These are phyloP conservation scores for Sporothrix globosa DNA, from an alignment of 2,329 filamentous ascomycete genomes.

Conservation along the genomic window DNA sequence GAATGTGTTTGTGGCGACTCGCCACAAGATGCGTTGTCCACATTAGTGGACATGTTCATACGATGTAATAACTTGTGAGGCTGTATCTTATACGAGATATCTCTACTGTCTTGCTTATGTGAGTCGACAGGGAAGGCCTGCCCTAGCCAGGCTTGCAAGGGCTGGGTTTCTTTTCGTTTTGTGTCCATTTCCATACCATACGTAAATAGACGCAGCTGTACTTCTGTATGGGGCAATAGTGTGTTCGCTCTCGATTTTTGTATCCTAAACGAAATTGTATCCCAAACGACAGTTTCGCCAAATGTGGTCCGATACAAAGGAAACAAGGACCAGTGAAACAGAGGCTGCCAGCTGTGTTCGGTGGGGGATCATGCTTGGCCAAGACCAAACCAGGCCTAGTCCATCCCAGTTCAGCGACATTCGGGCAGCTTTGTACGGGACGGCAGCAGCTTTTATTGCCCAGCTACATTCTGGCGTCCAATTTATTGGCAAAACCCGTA, in stretches of 20 bases:
- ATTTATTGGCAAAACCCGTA: neutral
- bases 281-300: neutral
- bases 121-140: neutral
- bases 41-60: too few relatives aligned
- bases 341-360: too few relatives aligned
- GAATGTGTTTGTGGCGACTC: too few relatives aligned
- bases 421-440: neutral
- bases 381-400: neutral
- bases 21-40: too few relatives aligned
- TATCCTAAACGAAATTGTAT: neutral
- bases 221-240: too few relatives aligned
- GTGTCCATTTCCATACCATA: conserved; percentile 14
- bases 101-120: neutral
- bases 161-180: neutral
- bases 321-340: neutral
- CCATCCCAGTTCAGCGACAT: conserved; percentile 6
- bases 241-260: neutral
- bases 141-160: neutral
- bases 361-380: neutral
- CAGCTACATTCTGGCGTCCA: conserved; percentile 12
- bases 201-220: neutral
- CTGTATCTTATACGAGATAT: neutral
- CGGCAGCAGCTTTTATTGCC: neutral
- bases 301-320: neutral
- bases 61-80: too few relatives aligned